phyloP scores from a whole-genome alignment of 768 basidiomycete species.

The Termitomyces sp. region DNA sequence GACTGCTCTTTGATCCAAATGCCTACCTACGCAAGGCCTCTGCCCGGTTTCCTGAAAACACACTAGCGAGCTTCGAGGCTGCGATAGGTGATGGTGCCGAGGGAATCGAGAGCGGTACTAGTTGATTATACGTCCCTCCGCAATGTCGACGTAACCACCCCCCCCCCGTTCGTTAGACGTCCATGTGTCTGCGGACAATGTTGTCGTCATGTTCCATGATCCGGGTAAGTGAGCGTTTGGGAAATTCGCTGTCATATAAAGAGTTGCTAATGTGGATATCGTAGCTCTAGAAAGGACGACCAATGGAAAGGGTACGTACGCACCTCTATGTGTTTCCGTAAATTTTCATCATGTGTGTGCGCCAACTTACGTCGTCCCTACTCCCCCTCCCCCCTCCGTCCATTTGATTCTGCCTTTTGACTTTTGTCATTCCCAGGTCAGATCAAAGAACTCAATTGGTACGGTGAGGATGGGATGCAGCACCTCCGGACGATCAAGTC shows the following conservation, averaged over 20 bases:
- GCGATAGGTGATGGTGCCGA: slow-evolving; percentile 95
- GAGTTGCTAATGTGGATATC: not conserved
- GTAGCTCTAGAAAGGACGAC: slow-evolving; percentile 75
- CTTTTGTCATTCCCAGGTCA: slow-evolving; percentile 34
- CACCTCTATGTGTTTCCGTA: not conserved
- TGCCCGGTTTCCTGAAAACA: slow-evolving; percentile 87
- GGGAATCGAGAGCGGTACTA: slow-evolving; percentile 95
- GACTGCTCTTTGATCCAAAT: no score
- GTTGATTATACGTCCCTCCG: slow-evolving; percentile 17
- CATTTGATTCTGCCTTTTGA: not conserved
- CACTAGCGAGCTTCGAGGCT: slow-evolving; percentile 89
- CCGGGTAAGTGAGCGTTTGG: slow-evolving; percentile 41
- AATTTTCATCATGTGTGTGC: not conserved
- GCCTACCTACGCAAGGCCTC: slow-evolving; percentile 62
- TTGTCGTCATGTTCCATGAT: slow-evolving; percentile 96
- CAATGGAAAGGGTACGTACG: slow-evolving; percentile 52
- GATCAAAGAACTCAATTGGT: slow-evolving; percentile 69
- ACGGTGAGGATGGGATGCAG: slow-evolving; percentile 66
- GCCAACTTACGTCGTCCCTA: not conserved
- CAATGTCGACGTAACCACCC: slow-evolving; percentile 39
- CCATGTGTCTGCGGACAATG: slow-evolving; percentile 83
- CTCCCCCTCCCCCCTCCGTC: not conserved
- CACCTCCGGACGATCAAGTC: slow-evolving; percentile 74
- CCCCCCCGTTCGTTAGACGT: slow-evolving; percentile 59
- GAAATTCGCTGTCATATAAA: not conserved